Evolutionary conservation across 2,329 filamentous ascomycete genomes (phyloP).

Genomic region (Blastomyces gilchristii): DNA sequence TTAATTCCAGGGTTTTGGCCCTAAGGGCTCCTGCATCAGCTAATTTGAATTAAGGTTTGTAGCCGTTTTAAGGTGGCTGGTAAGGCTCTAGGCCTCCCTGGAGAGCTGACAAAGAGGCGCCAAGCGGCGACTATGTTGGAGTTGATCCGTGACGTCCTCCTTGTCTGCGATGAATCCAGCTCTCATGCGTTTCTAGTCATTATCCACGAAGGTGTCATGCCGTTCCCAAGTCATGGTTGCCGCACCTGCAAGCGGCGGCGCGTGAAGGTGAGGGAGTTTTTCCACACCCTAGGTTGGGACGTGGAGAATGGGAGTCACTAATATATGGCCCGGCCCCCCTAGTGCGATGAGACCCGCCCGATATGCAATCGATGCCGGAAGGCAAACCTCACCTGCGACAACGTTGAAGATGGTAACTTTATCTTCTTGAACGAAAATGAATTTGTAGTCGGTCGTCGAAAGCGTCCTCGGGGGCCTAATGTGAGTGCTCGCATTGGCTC

Average conservation of each 20-base stretch:
- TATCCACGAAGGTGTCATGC: neutral
- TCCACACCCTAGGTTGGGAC: neutral
- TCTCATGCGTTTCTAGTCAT: neutral
- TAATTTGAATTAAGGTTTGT: neutral
- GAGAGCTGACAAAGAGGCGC: neutral
- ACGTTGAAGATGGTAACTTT: neutral
- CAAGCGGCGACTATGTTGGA: neutral
- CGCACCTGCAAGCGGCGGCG: conserved; percentile 3
- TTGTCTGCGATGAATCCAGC: neutral
- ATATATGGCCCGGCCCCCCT: neutral
- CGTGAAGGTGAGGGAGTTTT: conserved; percentile 1
- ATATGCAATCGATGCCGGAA: conserved; percentile 3
- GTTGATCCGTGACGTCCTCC: neutral
- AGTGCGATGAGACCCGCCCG: conserved; percentile 4
- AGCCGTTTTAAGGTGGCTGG: no score
- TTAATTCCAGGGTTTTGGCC: neutral
- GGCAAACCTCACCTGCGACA: neutral
- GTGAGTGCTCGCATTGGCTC: neutral
- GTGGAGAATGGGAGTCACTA: neutral
- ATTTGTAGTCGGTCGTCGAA: conserved; percentile 3
- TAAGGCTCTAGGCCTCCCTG: neutral
- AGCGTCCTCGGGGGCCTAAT: conserved; percentile 2
- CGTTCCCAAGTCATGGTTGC: conserved; percentile 4
- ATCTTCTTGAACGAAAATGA: conserved; percentile 5
- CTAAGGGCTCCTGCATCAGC: neutral